A percentile compares a stretch with the other conserved stretches of the same genome.
These are phyloP conservation scores for Linnemannia schmuckeri DNA, from an alignment of 192 early-diverging fungal genomes.

Conservation along the genomic window DNA sequence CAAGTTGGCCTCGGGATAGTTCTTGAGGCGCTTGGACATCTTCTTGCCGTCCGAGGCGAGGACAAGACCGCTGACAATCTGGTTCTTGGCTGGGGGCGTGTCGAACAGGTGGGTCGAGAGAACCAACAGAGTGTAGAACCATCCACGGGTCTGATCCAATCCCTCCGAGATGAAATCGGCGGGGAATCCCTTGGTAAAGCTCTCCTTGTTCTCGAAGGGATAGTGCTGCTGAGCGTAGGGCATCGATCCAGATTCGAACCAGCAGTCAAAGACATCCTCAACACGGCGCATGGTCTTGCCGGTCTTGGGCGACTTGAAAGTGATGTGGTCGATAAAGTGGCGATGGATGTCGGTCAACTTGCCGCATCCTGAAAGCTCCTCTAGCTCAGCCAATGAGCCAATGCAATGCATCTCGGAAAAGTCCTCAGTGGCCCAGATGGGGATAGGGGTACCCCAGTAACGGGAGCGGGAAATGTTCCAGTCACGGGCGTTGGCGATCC, in stretches of 20 bases:
- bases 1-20: constrained; percentile 93
- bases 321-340: constrained; percentile 96
- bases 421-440: constrained; percentile 97
- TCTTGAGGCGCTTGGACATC: constrained; percentile 98
- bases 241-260: constrained; percentile 99
- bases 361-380: constrained; percentile 86
- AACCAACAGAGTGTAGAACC: constrained; percentile 99
- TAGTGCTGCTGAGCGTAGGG: constrained; percentile 99
- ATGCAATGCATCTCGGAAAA: constrained; percentile 83
- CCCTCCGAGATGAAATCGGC: constrained; percentile 99
- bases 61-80: constrained; percentile 97
- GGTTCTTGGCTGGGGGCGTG: constrained; percentile 95
- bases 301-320: constrained; percentile 93
- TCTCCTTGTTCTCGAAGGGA: constrained; percentile 97
- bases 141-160: constrained; percentile 98
- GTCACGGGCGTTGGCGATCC: constrained; percentile 95
- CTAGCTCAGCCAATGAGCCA: constrained; percentile 92
- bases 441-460: constrained; percentile 99
- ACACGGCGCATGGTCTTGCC: constrained; percentile 88
- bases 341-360: constrained; percentile 96
- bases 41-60: constrained; percentile 98
- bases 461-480: constrained; percentile 98
- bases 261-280: constrained; percentile 99
- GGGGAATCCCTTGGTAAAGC: constrained; percentile 90
- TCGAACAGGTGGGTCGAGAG: constrained; percentile 97